Conservation (phyloP, 108 stramenopile species). For the Epithemia pelagica region DNA sequence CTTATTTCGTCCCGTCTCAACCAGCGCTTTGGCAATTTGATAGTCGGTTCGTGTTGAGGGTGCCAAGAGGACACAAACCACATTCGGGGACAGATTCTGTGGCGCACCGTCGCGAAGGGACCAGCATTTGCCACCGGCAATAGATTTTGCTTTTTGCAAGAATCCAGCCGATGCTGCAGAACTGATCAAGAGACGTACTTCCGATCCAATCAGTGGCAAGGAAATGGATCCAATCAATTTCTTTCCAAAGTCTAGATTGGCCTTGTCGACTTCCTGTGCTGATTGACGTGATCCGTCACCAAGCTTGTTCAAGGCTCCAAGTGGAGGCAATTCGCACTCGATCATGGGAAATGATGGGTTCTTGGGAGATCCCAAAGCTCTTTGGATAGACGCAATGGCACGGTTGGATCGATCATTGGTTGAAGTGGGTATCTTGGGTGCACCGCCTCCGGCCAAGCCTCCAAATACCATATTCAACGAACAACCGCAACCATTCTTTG, state of each 20-base stretch:
- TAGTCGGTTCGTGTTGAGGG: conserved; percentile 53
- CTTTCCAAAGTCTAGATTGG: conserved; percentile 43
- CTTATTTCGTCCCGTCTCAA: conserved; percentile 13
- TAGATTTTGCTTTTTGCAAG: conserved; percentile 32
- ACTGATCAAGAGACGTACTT: conserved; percentile 37
- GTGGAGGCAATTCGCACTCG: conserved; percentile 72
- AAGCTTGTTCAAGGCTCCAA: conserved; percentile 55
- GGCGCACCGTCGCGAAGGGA: conserved; percentile 31
- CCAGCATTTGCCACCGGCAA: conserved; percentile 9
- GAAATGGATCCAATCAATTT: conserved; percentile 37
- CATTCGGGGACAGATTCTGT: conserved; percentile 2
- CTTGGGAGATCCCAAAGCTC: conserved; percentile 41
- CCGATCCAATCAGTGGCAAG: conserved; percentile 35
- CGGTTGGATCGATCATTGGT: conserved; percentile 11
- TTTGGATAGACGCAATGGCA: conserved; percentile 49
- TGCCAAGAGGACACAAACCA: conserved; percentile 47
- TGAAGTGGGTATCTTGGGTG: background rate
- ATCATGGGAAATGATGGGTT: conserved; percentile 38
- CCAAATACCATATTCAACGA: background rate
- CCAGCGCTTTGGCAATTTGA: conserved; percentile 38
- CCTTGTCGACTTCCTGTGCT: conserved; percentile 51
- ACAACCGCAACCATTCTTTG: no score
- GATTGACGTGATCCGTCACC: conserved; percentile 67
- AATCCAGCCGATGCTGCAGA: conserved; percentile 38
- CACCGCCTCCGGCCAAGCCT: background rate